A percentile compares a stretch with the other conserved stretches of the same genome.
These are phyloP conservation scores for Piedraia hortae DNA, from an alignment of 2,329 filamentous ascomycete genomes.

Conservation along the genomic window DNA sequence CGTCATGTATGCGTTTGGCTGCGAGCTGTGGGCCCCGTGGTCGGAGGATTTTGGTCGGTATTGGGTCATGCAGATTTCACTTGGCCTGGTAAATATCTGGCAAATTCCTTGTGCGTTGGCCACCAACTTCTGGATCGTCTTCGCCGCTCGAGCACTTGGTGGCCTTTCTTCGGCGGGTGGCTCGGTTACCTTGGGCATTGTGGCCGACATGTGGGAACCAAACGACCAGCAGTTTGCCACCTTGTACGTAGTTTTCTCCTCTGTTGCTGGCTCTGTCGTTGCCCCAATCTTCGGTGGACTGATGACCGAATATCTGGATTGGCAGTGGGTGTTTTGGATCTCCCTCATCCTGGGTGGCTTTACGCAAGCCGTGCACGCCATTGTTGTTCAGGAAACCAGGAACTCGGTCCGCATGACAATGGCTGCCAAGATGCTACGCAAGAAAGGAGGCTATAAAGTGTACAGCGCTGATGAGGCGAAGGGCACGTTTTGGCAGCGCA, in stretches of 20 bases:
- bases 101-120: constrained; percentile 30
- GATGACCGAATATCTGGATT: constrained; percentile 21
- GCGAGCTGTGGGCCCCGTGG: constrained; percentile 73
- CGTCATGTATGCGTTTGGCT: constrained; percentile 58
- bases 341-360: constrained; percentile 51
- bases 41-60: constrained; percentile 58
- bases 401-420: constrained; percentile 47
- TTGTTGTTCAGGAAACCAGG: constrained; percentile 44
- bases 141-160: constrained; percentile 16
- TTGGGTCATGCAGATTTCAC: constrained; percentile 42
- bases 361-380: constrained; percentile 30
- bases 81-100: constrained; percentile 54
- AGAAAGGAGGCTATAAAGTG: constrained; percentile 22
- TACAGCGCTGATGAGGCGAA: constrained; percentile 46
- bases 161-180: constrained; percentile 28
- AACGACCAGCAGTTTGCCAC: constrained; percentile 31
- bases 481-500: constrained; percentile 8
- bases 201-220: constrained; percentile 33
- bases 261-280: constrained; percentile 10
- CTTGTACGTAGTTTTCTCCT: constrained; percentile 21
- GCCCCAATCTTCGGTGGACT: constrained; percentile 11
- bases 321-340: constrained; percentile 65
- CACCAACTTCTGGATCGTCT: constrained; percentile 15
- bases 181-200: constrained; percentile 34
- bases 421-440: constrained; percentile 43